Evolutionary conservation across 495 filamentous ascomycete genomes (phyloP), one percentile per base, ranked within the genome.

Genomic region (Tuber magnatum): DNA sequence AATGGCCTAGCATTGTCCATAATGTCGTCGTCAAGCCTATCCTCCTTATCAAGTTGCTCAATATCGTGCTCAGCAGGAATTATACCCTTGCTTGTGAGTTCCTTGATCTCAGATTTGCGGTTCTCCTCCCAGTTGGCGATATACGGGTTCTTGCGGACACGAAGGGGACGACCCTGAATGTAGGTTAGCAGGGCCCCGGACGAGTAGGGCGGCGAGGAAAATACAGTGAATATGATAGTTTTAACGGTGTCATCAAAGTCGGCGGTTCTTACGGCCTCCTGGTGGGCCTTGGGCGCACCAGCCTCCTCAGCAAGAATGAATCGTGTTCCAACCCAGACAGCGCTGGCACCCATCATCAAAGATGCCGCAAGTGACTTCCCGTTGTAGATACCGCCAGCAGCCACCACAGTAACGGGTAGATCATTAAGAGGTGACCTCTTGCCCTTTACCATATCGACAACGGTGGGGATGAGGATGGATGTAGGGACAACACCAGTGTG

Each of bases 41-140:
- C 86, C 39, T 86, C 86, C 38, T 84, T 84, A 75, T 86, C 83
- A 73, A 96, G 85, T 84, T 89, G 91, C 87, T 99, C 95, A 56
- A 99, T 88, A 84, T 99, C 95, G 82, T 93, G 88, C 87, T 97
- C 95, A 68, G 94, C 96, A 41, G 95, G 95, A 80, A 99, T 92
- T 78, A 91, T 85, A 83, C 95, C 95, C 88, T 94, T 91, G 80
- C 88, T 81, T 14, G 94, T 96, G 69, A 97, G 89, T 80, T 94
- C 87, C 87, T 93, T 95, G 85, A 99, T 97, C 86, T 99, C 95
- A 20, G 88, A 85, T 72, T 86, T 84, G 78, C 95, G 91, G 86
- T 97, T 93, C 82, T 92, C 90, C 86, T 99, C 95, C 95, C 96
- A 99, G 87, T 97, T 93, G 81, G 88, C 74, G 82, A 99, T 97